A percentile compares a stretch with the other conserved stretches of the same genome.
phyloP scores from a whole-genome alignment of 2,329 filamentous ascomycete genomes.

The Hypoxylon sp. region DNA sequence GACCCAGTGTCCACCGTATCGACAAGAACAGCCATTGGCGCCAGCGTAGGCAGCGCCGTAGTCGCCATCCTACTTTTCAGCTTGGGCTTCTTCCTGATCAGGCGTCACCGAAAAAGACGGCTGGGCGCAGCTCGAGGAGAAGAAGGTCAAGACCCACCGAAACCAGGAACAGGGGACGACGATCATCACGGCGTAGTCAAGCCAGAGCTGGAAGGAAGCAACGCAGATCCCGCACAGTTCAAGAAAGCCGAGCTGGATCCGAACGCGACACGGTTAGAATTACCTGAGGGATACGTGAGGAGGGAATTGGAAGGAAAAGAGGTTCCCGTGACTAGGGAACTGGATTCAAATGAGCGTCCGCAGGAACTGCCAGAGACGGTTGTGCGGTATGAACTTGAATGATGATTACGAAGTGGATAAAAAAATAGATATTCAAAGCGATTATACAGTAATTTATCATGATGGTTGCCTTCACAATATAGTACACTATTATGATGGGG shows the following conservation, averaged over 20 bases:
- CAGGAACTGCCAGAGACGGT: constrained; percentile 7
- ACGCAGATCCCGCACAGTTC: neutral
- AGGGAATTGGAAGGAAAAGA: constrained; percentile 2
- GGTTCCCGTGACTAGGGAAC: neutral
- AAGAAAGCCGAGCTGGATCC: constrained; percentile 18
- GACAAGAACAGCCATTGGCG: constrained; percentile 2
- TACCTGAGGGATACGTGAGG: constrained; percentile 3
- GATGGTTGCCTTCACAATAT: neutral
- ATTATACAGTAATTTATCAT: constrained; percentile 7
- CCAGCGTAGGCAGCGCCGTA: constrained; percentile 7
- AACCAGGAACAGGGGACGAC: neutral
- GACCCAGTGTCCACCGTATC: neutral
- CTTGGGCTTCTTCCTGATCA: constrained; percentile 10
- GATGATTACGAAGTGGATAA: neutral
- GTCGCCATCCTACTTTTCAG: constrained; percentile 1
- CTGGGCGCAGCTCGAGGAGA: neutral
- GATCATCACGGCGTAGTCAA: neutral
- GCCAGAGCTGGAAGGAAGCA: constrained; percentile 21
- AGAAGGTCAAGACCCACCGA: neutral
- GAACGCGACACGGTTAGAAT: constrained; percentile 11
- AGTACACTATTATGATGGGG: neutral
- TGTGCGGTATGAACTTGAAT: constrained; percentile 2
- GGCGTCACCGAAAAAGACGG: constrained; percentile 12
- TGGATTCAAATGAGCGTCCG: neutral
- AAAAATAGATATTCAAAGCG: no score